A percentile compares a stretch with the other conserved stretches of the same genome.
Conservation (phyloP, 169 alveolate genomes). For the Condylostoma magnum region DNA sequence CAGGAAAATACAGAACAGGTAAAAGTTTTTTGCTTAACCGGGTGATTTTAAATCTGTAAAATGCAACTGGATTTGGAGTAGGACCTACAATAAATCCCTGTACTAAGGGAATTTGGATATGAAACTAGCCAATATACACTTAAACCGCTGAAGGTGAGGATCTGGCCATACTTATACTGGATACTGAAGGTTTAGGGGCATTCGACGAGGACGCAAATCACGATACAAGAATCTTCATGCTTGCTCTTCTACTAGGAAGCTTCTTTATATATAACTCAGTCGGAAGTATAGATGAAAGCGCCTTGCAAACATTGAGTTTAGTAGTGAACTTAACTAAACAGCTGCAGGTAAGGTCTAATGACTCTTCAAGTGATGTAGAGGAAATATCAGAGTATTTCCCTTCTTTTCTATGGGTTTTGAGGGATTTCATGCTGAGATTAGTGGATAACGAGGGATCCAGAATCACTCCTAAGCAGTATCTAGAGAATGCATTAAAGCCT, state of each 20-base stretch:
- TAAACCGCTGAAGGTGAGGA: constrained; percentile 50
- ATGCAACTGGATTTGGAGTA: constrained; percentile 74
- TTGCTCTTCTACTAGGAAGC: constrained; percentile 74
- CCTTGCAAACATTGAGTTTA: constrained; percentile 73
- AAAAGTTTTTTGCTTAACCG: constrained; percentile 75
- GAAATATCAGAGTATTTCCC: constrained; percentile 72
- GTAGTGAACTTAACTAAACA: constrained; percentile 68
- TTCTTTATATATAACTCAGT: constrained; percentile 81
- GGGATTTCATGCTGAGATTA: constrained; percentile 81
- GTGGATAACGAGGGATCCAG: constrained; percentile 62
- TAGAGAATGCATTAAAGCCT: constrained; percentile 67
- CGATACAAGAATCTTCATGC: constrained; percentile 78
- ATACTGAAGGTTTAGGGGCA: constrained; percentile 85
- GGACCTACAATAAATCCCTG: constrained; percentile 87
- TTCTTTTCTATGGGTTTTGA: constrained; percentile 80
- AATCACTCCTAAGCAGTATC: constrained; percentile 72
- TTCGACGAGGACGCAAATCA: constrained; percentile 78
- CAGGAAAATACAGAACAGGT: constrained; percentile 88
- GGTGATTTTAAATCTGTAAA: constrained; percentile 44
- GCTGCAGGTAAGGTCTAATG: constrained; percentile 54
- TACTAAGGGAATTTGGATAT: constrained; percentile 83
- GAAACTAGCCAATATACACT: constrained; percentile 69
- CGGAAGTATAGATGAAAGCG: constrained; percentile 87
- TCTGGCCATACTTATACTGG: constrained; percentile 64
- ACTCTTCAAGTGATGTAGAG: constrained; percentile 52